phyloP scores from a whole-genome alignment of 176 grass and related monocot species.

The Musa itinerans region DNA sequence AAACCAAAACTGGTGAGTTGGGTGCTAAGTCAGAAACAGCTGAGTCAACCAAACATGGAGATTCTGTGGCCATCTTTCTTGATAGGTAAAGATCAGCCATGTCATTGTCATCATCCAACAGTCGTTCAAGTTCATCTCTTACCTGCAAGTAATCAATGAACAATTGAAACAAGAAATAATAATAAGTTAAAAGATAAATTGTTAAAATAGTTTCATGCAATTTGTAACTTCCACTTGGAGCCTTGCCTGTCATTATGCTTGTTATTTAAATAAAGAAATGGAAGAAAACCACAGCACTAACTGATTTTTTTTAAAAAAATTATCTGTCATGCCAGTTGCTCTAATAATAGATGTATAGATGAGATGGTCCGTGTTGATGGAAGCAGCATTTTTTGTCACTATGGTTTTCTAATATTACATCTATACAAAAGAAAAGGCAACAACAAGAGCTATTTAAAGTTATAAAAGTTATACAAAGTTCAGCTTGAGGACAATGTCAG shows the following conservation, averaged over 20 bases:
- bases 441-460: too few species aligned
- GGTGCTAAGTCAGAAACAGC: neutral
- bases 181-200: neutral
- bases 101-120: constrained; percentile 26
- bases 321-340: neutral
- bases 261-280: neutral
- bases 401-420: neutral
- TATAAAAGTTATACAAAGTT: too few species aligned
- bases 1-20: constrained; percentile 2
- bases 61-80: constrained; percentile 10
- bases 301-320: neutral
- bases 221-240: too few species aligned
- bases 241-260: neutral
- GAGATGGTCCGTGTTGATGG: neutral
- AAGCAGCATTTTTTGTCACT: neutral
- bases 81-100: constrained; percentile 22
- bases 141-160: neutral
- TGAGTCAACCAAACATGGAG: neutral
- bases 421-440: too few species aligned
- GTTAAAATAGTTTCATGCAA: neutral
- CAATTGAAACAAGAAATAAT: neutral
- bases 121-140: constrained; percentile 21
- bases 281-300: neutral
- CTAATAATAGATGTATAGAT: neutral
- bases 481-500: too few species aligned